phyloP scores from a whole-genome alignment of 352 stramenopile species.

The Hyphochytrium catenoides region DNA sequence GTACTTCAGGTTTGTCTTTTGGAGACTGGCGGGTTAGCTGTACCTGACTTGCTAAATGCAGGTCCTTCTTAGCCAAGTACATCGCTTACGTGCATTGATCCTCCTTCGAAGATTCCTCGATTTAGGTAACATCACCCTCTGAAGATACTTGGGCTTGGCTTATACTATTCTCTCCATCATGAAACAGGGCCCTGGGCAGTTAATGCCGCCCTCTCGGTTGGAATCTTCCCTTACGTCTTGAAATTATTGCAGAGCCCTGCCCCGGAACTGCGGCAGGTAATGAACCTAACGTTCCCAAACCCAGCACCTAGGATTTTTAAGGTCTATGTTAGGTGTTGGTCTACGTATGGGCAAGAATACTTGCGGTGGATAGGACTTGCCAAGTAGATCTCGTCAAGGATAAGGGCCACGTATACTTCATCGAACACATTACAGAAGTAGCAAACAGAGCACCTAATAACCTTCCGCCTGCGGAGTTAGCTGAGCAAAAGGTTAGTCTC shows the following conservation, averaged over 20 bases:
- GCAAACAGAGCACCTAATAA: too few relatives aligned
- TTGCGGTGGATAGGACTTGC: slow-evolving; percentile 85
- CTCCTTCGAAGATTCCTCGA: slow-evolving; percentile 89
- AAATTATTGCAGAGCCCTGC: slow-evolving; percentile 88
- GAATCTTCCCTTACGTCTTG: slow-evolving; percentile 96
- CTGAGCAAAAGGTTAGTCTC: too few relatives aligned
- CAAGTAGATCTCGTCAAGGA: slow-evolving; percentile 90
- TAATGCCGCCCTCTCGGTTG: slow-evolving; percentile 74
- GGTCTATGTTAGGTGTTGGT: too few relatives aligned
- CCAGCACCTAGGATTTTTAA: too few relatives aligned
- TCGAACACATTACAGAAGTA: slow-evolving; percentile 65
- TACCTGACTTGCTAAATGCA: slow-evolving; percentile 29
- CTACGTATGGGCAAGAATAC: slow-evolving; percentile 76
- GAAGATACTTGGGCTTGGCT: slow-evolving; percentile 4
- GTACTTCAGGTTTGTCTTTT: slow-evolving; percentile 41
- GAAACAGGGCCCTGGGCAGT: slow-evolving; percentile 64
- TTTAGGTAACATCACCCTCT: slow-evolving; percentile 20
- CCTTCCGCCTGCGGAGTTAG: too few relatives aligned
- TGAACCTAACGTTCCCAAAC: too few relatives aligned
- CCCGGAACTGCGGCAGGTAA: slow-evolving; percentile 80
- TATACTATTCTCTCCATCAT: slow-evolving; percentile 18
- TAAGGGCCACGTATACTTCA: slow-evolving; percentile 82
- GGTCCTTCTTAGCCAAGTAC: slow-evolving; percentile 83
- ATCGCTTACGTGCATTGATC: slow-evolving; percentile 85
- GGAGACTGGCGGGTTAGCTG: neutral